Conservation (phyloP, 2,329 filamentous ascomycete genomes). For the Gaeumannomyces tritici region DNA sequence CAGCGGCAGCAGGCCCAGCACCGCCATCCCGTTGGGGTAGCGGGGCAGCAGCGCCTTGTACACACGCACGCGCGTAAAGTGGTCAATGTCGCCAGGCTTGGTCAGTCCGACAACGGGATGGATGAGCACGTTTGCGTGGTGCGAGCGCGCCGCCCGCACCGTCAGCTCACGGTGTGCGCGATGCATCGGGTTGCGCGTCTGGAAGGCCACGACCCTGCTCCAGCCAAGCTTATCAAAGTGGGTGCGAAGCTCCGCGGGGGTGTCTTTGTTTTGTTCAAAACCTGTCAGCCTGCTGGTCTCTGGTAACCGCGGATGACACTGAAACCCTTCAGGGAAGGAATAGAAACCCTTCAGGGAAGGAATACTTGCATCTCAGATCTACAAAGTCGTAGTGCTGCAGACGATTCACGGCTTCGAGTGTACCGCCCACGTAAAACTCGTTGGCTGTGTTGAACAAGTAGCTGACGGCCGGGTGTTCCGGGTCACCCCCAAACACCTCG, state of each 20-base stretch:
- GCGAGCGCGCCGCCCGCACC: slow-evolving; percentile 87
- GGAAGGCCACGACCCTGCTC: slow-evolving; percentile 96
- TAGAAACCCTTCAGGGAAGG: too few species aligned
- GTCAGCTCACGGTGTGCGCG: slow-evolving; percentile 96
- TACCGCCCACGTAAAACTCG: slow-evolving; percentile 91
- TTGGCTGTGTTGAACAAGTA: slow-evolving; percentile 74
- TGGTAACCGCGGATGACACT: too few species aligned
- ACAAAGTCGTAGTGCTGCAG: slow-evolving; percentile 99
- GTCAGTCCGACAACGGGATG: slow-evolving; percentile 97
- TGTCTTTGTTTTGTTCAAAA: slow-evolving; percentile 50
- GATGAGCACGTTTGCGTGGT: slow-evolving; percentile 97
- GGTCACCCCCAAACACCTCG: slow-evolving; percentile 86
- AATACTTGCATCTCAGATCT: slow-evolving; percentile 75
- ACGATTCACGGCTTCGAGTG: slow-evolving; percentile 89
- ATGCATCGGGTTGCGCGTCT: slow-evolving; percentile 99
- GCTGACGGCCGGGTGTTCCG: slow-evolving; percentile 85
- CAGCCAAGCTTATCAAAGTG: slow-evolving; percentile 99
- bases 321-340: too few species aligned
- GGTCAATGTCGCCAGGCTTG: slow-evolving; percentile 98
- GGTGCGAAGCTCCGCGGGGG: slow-evolving; percentile 83
- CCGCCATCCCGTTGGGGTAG: slow-evolving; percentile 99
- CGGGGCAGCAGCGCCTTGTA: slow-evolving; percentile 94
- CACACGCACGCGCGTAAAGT: slow-evolving; percentile 97
- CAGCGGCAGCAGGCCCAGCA: slow-evolving; percentile 84
- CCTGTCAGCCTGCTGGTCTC: too few species aligned